These are phyloP conservation scores for Esteya vermicola DNA, from an alignment of 2,329 filamentous ascomycete species.

Conservation along the genomic window DNA sequence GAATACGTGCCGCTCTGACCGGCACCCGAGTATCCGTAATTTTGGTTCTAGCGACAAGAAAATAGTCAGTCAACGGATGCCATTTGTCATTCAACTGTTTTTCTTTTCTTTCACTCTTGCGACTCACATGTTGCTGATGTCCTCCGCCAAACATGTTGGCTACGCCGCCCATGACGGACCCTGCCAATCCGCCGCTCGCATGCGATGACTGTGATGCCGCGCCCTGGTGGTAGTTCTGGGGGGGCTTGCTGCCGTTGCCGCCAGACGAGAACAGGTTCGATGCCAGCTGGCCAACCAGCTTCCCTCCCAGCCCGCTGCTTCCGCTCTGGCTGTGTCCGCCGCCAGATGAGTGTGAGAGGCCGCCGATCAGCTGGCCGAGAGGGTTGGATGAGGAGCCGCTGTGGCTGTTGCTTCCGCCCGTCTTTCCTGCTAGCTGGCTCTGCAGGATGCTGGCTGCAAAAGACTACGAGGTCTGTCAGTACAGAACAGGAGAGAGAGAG, in stretches of 20 bases:
- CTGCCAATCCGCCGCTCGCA: slow-evolving; percentile 32
- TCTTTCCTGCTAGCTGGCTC: slow-evolving; percentile 28
- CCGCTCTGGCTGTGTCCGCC: slow-evolving; percentile 14
- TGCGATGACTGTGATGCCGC: slow-evolving; percentile 23
- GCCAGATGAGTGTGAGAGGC: slow-evolving; percentile 16
- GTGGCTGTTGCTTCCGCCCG: slow-evolving; percentile 21
- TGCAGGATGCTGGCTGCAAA: slow-evolving; percentile 46
- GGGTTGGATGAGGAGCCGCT: slow-evolving; percentile 25
- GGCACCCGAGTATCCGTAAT: slow-evolving; percentile 49
- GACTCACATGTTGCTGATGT: slow-evolving; percentile 23
- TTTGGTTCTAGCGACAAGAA: slow-evolving; percentile 12
- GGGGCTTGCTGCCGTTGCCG: slow-evolving; percentile 27
- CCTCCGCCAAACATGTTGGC: slow-evolving; percentile 37
- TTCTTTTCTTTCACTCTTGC: not conserved
- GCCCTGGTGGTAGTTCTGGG: slow-evolving; percentile 34
- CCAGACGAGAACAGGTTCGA: slow-evolving; percentile 38
- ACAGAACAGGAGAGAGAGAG: not conserved
- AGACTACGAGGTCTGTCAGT: slow-evolving; percentile 27
- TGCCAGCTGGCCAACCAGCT: slow-evolving; percentile 42
- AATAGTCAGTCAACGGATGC: too few species aligned
- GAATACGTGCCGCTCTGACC: slow-evolving; percentile 42
- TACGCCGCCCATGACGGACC: slow-evolving; percentile 39
- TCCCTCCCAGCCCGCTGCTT: slow-evolving; percentile 27
- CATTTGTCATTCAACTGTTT: not conserved
- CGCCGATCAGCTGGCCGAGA: slow-evolving; percentile 33